phyloP scores from a whole-genome alignment of 2,329 filamentous ascomycete species.

The Allantophomopsis lycopodina region DNA sequence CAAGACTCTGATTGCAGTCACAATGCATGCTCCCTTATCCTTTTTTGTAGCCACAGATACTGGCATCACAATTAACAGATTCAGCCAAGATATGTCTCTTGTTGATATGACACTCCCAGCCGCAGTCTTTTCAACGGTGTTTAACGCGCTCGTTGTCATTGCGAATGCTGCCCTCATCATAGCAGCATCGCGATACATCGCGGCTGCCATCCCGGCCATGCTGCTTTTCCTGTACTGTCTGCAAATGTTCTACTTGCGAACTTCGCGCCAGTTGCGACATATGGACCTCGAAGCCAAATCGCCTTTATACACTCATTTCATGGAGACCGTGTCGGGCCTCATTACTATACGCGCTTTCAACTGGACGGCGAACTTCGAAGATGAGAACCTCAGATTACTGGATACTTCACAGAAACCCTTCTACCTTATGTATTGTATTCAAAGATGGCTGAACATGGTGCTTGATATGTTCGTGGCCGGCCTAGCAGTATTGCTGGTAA shows the following conservation, averaged over 20 bases:
- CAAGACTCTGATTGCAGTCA: neutral
- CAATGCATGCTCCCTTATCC: neutral
- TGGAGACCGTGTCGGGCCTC: constrained; percentile 26
- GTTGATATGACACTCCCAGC: constrained; percentile 14
- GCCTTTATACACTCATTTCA: constrained; percentile 30
- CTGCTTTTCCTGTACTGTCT: constrained; percentile 4
- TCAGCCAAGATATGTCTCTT: constrained; percentile 13
- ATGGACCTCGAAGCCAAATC: constrained; percentile 28
- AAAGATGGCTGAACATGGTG: constrained; percentile 29
- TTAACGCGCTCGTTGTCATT: constrained; percentile 14
- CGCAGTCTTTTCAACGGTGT: constrained; percentile 18
- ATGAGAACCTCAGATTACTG: constrained; percentile 8
- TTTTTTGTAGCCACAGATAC: constrained; percentile 6
- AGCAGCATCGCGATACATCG: constrained; percentile 12
- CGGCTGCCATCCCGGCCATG: constrained; percentile 9
- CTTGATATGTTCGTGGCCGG: constrained; percentile 26
- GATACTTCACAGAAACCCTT: constrained; percentile 28
- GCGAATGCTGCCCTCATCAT: constrained; percentile 23
- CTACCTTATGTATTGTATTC: constrained; percentile 28
- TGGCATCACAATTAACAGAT: constrained; percentile 9
- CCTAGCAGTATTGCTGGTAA: constrained; percentile 15
- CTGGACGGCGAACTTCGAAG: constrained; percentile 16
- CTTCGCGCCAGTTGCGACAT: constrained; percentile 30
- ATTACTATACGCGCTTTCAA: constrained; percentile 28
- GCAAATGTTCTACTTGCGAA: constrained; percentile 29